These are phyloP conservation scores for Dipodascus albidus DNA, from an alignment of 805 yeast genomes.

Conservation along the genomic window DNA sequence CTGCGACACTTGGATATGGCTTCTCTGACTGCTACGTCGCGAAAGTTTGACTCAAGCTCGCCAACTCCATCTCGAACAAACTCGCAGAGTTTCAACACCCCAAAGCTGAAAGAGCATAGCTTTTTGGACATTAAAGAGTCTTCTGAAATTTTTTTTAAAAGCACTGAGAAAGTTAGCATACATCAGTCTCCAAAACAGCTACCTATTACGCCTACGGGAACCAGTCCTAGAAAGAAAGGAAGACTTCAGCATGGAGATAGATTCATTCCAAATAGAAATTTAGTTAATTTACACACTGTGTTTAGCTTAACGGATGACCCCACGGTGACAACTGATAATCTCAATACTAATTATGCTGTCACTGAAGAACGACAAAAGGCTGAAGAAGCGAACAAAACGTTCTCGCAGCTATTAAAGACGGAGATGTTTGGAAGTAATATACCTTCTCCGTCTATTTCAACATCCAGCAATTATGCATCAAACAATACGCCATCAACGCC, in stretches of 20 bases:
- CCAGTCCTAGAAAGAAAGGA: slow-evolving; percentile 9
- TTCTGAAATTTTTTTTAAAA: not conserved
- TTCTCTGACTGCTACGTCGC: not conserved
- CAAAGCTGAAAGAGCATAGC: not conserved
- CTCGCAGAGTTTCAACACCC: slow-evolving; percentile 3
- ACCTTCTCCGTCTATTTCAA: slow-evolving; percentile 30
- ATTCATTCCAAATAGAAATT: slow-evolving; percentile 78
- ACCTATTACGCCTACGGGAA: slow-evolving; percentile 2
- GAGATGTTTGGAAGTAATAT: slow-evolving; percentile 87
- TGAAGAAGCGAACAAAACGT: slow-evolving; percentile 78
- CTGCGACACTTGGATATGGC: too few species aligned
- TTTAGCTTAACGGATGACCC: slow-evolving; percentile 32
- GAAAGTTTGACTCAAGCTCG: slow-evolving; percentile 10
- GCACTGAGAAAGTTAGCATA: not conserved
- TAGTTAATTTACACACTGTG: slow-evolving; percentile 81
- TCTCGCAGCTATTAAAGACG: slow-evolving; percentile 73
- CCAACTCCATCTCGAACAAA: slow-evolving; percentile 15
- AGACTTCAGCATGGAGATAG: slow-evolving; percentile 64
- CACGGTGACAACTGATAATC: slow-evolving; percentile 27
- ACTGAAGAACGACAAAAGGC: slow-evolving; percentile 47
- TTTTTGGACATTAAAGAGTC: not conserved
- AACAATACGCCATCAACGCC: not conserved
- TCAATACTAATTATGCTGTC: slow-evolving; percentile 9
- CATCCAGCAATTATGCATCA: not conserved
- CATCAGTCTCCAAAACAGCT: not conserved